A percentile compares a stretch with the other conserved stretches of the same genome.
Evolutionary conservation across 2,329 filamentous ascomycete species (phyloP).

Genomic region (Penicillium sp.): DNA sequence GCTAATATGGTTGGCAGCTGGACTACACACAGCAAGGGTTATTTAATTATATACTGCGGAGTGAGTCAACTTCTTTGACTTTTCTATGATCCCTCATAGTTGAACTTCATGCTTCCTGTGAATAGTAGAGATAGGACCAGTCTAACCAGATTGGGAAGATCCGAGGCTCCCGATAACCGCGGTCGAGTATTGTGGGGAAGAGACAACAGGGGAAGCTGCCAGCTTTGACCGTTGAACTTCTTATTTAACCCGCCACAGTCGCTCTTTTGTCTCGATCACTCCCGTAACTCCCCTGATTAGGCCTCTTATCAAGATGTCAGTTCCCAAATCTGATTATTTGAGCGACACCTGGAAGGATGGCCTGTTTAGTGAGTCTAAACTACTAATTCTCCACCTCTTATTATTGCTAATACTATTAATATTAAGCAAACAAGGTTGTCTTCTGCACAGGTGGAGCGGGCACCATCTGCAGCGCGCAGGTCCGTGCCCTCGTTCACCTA

Average conservation of each 20-base stretch:
- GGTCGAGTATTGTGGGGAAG: constrained; percentile 11
- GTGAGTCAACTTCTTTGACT: too few relatives aligned
- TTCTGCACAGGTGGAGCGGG: constrained; percentile 96
- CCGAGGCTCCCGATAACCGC: constrained; percentile 18
- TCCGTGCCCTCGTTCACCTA: constrained; percentile 85
- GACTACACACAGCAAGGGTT: too few relatives aligned
- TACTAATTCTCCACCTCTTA: background rate
- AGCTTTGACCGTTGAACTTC: background rate
- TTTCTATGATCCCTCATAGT: too few relatives aligned
- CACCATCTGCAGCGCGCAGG: constrained; percentile 92
- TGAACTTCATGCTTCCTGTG: background rate
- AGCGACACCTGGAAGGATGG: constrained; percentile 85
- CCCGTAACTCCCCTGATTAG: background rate
- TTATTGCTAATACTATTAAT: constrained; percentile 12
- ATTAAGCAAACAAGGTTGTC: constrained; percentile 78
- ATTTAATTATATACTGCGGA: too few relatives aligned
- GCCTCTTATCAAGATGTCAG: constrained; percentile 58
- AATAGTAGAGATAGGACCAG: background rate
- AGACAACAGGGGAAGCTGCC: background rate
- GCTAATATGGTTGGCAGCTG: too few relatives aligned
- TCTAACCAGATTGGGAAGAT: constrained; percentile 4
- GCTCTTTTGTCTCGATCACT: background rate
- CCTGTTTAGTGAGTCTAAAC: constrained; percentile 71
- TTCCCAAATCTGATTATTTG: constrained; percentile 75
- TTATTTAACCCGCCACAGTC: background rate